Conservation (phyloP, 495 filamentous ascomycete genomes). For the Apiosordaria backusii region DNA sequence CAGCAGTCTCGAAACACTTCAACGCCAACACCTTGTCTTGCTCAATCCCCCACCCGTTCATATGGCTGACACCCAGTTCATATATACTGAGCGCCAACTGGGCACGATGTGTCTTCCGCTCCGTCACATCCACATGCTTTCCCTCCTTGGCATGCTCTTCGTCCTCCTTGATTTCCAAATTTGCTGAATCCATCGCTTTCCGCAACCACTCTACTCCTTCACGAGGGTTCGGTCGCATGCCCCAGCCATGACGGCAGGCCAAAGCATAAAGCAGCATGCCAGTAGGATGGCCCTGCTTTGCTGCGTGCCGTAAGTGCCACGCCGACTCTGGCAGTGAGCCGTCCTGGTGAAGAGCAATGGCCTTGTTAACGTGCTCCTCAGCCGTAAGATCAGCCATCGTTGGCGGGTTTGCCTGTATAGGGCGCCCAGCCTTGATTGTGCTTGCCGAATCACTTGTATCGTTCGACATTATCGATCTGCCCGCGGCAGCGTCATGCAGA, state of each 20-base stretch:
- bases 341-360: conserved; percentile 80
- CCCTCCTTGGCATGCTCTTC: conserved; percentile 63
- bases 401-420: conserved; percentile 46
- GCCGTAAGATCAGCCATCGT: conserved; percentile 59
- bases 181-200: conserved; percentile 82
- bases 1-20: conserved; percentile 93
- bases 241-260: conserved; percentile 97
- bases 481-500: conserved; percentile 32
- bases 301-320: conserved; percentile 90
- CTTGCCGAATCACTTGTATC: conserved; percentile 64
- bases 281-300: conserved; percentile 77
- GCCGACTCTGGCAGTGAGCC: conserved; percentile 87
- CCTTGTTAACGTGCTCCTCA: conserved; percentile 84
- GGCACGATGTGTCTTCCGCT: conserved; percentile 74
- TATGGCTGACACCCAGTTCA: conserved; percentile 91
- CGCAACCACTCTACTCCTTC: conserved; percentile 89
- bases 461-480: conserved; percentile 47
- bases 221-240: conserved; percentile 82
- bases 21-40: conserved; percentile 86
- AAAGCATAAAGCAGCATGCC: conserved; percentile 95
- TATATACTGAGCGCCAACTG: conserved; percentile 95
- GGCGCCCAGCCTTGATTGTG: conserved; percentile 58
- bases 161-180: conserved; percentile 76
- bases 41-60: conserved; percentile 96
- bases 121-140: conserved; percentile 57